Evolutionary conservation across 2,329 filamentous ascomycete species (phyloP).

Genomic region (Diplocarpon mali): DNA sequence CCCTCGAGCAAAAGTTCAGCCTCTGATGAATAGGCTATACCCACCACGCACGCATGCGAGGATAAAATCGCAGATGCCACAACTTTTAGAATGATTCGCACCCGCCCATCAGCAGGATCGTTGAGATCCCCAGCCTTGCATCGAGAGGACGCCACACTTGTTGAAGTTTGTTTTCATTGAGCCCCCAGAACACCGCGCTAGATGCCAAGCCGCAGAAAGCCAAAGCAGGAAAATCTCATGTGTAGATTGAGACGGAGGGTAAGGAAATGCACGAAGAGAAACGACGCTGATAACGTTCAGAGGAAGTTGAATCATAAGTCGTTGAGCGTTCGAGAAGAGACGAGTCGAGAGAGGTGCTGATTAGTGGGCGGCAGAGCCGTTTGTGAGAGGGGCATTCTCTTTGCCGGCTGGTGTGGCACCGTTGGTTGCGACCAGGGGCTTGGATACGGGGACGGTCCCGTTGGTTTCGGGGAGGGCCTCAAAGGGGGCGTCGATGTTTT

Average conservation of each 20-base stretch:
- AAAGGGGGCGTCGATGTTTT: slow-evolving; percentile 44
- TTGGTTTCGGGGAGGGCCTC: slow-evolving; percentile 11
- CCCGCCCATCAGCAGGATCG: slow-evolving; percentile 11
- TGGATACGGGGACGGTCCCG: background rate
- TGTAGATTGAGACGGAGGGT: too few species aligned
- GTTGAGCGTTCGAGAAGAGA: slow-evolving; percentile 8
- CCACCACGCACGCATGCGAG: background rate
- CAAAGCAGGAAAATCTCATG: background rate
- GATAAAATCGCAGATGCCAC: background rate
- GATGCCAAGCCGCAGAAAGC: slow-evolving; percentile 23
- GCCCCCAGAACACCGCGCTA: slow-evolving; percentile 25
- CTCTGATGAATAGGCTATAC: background rate
- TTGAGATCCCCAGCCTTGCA: slow-evolving; percentile 21
- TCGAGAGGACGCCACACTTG: slow-evolving; percentile 25
- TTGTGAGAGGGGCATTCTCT: slow-evolving; percentile 16
- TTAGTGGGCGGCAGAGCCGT: slow-evolving; percentile 10
- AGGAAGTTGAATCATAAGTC: slow-evolving; percentile 27
- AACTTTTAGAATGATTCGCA: background rate
- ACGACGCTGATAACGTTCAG: slow-evolving; percentile 5
- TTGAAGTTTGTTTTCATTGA: slow-evolving; percentile 23
- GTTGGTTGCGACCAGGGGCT: slow-evolving; percentile 11
- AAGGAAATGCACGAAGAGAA: slow-evolving; percentile 7
- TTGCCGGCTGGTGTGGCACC: slow-evolving; percentile 6
- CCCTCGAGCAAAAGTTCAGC: background rate
- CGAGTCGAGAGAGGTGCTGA: slow-evolving; percentile 1